Percentiles rank a stretch among this genome's conserved stretches.
phyloP scores from a whole-genome alignment of 164 flowering plant genomes.

The Nymphaea colorata region DNA sequence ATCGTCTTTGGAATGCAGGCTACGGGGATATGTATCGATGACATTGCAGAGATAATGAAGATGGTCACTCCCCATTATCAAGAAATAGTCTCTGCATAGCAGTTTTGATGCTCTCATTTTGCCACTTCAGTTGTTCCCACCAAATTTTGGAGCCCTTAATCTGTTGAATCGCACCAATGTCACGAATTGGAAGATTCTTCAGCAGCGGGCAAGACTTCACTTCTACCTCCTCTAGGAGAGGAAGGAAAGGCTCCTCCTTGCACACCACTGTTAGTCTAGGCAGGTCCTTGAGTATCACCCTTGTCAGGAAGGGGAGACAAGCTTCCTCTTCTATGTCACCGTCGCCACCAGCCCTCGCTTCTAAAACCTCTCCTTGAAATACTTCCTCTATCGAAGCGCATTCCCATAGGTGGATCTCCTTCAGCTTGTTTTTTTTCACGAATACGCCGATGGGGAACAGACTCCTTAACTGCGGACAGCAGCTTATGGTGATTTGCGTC shows the following conservation, averaged over 20 bases:
- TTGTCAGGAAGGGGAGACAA: not conserved
- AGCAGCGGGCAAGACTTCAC: slow-evolving; percentile 1
- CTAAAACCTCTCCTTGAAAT: not conserved
- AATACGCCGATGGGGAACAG: slow-evolving; percentile 1
- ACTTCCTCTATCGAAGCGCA: slow-evolving; percentile 4
- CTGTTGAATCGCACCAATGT: not conserved
- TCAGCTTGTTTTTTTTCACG: not conserved
- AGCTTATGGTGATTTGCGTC: not conserved
- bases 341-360: no score
- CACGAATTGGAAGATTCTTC: slow-evolving; percentile 4
- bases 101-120: not conserved
- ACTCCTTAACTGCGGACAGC: not conserved
- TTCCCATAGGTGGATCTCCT: slow-evolving; percentile 1
- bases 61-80: no score
- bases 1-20: no score
- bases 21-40: no score
- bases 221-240: not conserved
- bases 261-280: not conserved
- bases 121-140: slow-evolving; percentile 5
- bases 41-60: no score
- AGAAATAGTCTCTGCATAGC: not conserved
- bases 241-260: no score
- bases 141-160: not conserved
- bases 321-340: not conserved
- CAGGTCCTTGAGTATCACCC: not conserved